Evolutionary conservation across 2,329 filamentous ascomycete species (phyloP).

Genomic region (Aspergillus fructus): DNA sequence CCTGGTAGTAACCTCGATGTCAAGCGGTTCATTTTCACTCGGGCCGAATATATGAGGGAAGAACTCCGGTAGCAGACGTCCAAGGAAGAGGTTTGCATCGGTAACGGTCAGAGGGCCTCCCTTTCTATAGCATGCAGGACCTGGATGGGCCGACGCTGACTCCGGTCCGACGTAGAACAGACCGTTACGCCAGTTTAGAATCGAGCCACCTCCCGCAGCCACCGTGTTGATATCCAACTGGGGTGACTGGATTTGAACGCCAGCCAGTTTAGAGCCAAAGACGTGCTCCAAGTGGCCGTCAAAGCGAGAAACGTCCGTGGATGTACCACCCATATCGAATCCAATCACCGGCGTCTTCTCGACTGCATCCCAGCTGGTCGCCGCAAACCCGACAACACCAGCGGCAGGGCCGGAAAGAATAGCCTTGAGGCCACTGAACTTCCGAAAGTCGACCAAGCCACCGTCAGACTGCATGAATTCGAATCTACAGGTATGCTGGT

Average conservation of each 20-base stretch:
- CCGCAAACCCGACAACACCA: constrained; percentile 87
- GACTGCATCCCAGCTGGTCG: constrained; percentile 82
- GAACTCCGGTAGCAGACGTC: constrained; percentile 82
- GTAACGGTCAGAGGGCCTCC: constrained; percentile 88
- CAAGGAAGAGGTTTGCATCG: constrained; percentile 86
- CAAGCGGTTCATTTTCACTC: constrained; percentile 79
- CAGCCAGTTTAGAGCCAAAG: constrained; percentile 89
- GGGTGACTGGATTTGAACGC: constrained; percentile 89
- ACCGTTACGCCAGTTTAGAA: constrained; percentile 82
- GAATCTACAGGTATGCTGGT: constrained; percentile 71
- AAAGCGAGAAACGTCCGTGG: constrained; percentile 83
- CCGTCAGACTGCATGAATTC: constrained; percentile 97
- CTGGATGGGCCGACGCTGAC: constrained; percentile 86
- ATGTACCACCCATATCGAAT: constrained; percentile 95
- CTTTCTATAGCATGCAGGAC: constrained; percentile 89
- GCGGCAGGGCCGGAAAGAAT: constrained; percentile 92
- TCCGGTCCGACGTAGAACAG: constrained; percentile 91
- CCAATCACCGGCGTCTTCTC: constrained; percentile 86
- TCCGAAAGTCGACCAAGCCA: constrained; percentile 55
- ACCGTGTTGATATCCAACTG: constrained; percentile 95
- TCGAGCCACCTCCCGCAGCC: constrained; percentile 71
- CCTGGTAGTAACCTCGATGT: constrained; percentile 71
- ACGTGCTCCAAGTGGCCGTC: constrained; percentile 89
- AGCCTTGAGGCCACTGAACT: constrained; percentile 81
- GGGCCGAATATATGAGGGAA: constrained; percentile 96